Base-by-base conservation (phyloP, 768 basidiomycete genomes). In the Phylloporus rhodoxanthus region DNA sequence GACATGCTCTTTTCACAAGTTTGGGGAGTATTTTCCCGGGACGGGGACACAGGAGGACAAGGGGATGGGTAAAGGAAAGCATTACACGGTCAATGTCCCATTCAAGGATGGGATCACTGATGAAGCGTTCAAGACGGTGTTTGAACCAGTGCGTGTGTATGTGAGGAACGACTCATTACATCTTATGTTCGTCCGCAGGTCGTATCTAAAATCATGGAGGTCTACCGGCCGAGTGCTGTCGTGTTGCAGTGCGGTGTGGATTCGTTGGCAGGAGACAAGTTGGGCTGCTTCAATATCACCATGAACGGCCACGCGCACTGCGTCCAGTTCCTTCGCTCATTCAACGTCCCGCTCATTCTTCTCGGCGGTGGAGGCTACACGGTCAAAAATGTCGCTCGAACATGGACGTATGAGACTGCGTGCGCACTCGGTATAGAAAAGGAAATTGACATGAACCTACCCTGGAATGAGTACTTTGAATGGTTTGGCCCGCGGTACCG, bases 361-460 rank as follows among this genome's bases (percentile, higher is more conserved):
- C 78, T 99, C 3, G 95, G 95, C 25, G 95, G 95, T 2, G 95
- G 95, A 14, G 95, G 95, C 2, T 99, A 98, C 68, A 98, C 95
- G 0, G 87, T 95, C 37, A 91, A 94, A 68, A 99, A 99, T 62
- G 93, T 97, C 17, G 91, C 91, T 6, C 78, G 91, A 39, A 82
- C 86, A 30, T 99, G 95, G 95, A 85, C 93, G 26, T 95, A 90
- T 71, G 95, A 99, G 68, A 99, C 96, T 0, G 95, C 92, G 1
- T 87, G 94, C 59, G 90, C 91, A 19, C 78, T 93, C n/a, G 94
- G 91, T 2, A 77, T 87, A 39, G 86, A 93, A 61, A 72, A 88
- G 36, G 77, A 78, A 11, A 84, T 89, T 47, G 84, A 91, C 62
- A 76, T 77, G 17, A 85, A 88, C 57, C 68, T 92, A 50, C 89